phyloP scores from a whole-genome alignment of 73 alveolate genomes.

The Urostyla sp. region DNA sequence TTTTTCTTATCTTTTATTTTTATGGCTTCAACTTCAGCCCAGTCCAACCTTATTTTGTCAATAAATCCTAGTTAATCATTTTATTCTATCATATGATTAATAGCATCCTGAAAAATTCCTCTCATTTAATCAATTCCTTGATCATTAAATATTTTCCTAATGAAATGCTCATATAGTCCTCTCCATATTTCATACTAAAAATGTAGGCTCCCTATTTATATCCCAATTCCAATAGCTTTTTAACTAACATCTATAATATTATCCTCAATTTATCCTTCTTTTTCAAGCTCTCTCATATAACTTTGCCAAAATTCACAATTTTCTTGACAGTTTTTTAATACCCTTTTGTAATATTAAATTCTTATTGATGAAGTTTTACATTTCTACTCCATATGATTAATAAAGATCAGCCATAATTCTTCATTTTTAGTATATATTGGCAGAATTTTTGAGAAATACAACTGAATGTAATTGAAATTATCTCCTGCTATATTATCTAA shows the following conservation, averaged over 20 bases:
- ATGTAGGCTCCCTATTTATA: background rate
- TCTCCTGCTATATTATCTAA: constrained; percentile 31
- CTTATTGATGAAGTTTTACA: constrained; percentile 22
- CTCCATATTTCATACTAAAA: constrained; percentile 32
- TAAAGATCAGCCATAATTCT: constrained; percentile 42
- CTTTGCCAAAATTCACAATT: constrained; percentile 37
- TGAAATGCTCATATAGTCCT: constrained; percentile 32
- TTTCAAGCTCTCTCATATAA: constrained; percentile 53
- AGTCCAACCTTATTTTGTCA: constrained; percentile 10
- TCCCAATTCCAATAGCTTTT: background rate
- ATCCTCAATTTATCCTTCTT: background rate
- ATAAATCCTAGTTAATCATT: background rate
- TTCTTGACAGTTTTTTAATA: constrained; percentile 37
- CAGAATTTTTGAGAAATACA: constrained; percentile 37
- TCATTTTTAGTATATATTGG: constrained; percentile 14
- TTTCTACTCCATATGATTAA: constrained; percentile 37
- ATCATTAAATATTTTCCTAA: background rate
- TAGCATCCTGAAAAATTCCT: constrained; percentile 23
- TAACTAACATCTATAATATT: background rate
- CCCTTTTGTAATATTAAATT: constrained; percentile 23
- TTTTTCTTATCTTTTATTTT: constrained; percentile 41
- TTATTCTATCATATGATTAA: constrained; percentile 5
- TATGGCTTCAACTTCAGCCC: constrained; percentile 63
- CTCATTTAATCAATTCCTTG: constrained; percentile 30
- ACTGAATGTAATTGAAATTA: constrained; percentile 53